Conservation (phyloP, 495 filamentous ascomycete genomes). For the Immersiella caudata region DNA sequence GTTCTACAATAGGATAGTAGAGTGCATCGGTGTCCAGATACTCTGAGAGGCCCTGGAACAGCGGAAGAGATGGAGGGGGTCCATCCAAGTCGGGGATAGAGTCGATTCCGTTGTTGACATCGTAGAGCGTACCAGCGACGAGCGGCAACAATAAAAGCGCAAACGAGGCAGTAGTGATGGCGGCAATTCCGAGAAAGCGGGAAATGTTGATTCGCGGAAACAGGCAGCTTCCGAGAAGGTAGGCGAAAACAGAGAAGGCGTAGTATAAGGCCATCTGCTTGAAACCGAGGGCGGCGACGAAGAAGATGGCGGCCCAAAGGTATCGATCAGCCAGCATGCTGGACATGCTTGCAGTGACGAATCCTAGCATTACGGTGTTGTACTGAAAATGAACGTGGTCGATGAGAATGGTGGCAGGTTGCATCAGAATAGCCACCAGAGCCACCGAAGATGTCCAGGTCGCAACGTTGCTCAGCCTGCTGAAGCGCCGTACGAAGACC, state of each 20-base stretch:
- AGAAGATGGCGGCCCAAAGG: constrained; percentile 89
- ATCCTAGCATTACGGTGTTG: constrained; percentile 96
- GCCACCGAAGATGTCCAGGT: constrained; percentile 82
- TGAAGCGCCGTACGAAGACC: constrained; percentile 77
- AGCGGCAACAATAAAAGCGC: constrained; percentile 74
- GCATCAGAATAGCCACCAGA: constrained; percentile 86
- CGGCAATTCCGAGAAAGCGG: constrained; percentile 73
- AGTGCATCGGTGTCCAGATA: constrained; percentile 63
- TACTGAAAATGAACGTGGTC: constrained; percentile 99
- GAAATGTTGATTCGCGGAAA: constrained; percentile 70
- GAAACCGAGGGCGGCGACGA: constrained; percentile 89
- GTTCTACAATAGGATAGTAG: constrained; percentile 72
- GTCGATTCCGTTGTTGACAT: constrained; percentile 57
- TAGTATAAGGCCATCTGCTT: constrained; percentile 99
- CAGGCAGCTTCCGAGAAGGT: constrained; percentile 82
- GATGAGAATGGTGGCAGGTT: constrained; percentile 87
- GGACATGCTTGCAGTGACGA: constrained; percentile 81
- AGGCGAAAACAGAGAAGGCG: constrained; percentile 88
- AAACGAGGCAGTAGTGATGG: constrained; percentile 73
- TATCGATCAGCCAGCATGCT: constrained; percentile 82
- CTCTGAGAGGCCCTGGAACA: constrained; percentile 60
- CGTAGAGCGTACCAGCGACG: constrained; percentile 63
- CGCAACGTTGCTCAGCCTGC: constrained; percentile 67
- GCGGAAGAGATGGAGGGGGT: constrained; percentile 57
- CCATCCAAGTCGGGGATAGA: constrained; percentile 52